Evolutionary conservation across 345 rosid genomes (phyloP).

Genomic region (Brassica cretica): DNA sequence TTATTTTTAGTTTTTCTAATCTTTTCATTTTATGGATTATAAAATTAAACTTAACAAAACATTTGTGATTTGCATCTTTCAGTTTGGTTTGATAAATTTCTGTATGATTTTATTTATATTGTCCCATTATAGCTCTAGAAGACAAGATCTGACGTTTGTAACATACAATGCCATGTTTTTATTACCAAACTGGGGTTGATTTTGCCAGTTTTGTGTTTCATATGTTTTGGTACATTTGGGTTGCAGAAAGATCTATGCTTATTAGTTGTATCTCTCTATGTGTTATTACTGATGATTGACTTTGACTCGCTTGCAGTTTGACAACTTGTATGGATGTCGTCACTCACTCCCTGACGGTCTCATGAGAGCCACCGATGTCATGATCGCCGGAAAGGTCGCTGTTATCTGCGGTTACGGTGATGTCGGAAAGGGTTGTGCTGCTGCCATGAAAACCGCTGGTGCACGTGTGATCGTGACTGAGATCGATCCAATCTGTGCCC

Average conservation of each 20-base stretch:
- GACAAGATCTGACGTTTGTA: not conserved
- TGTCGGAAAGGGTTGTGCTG: constrained; percentile 77
- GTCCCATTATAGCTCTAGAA: not conserved
- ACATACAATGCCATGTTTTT: not conserved
- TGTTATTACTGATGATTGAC: no score
- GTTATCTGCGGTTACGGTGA: constrained; percentile 77
- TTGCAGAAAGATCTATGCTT: no score
- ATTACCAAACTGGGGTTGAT: not conserved
- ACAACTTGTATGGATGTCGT: constrained; percentile 84
- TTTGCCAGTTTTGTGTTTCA: not conserved
- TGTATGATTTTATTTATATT: no score
- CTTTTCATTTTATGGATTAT: no score
- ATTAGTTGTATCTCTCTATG: no score
- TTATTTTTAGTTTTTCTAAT: no score
- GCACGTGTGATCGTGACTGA: constrained; percentile 74
- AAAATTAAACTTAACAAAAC: no score
- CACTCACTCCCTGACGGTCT: constrained; percentile 98
- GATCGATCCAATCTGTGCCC: constrained; percentile 75
- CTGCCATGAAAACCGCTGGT: constrained; percentile 65
- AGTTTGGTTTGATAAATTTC: no score
- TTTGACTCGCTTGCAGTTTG: constrained; percentile 48
- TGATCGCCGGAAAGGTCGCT: constrained; percentile 90
- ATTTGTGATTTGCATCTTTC: no score
- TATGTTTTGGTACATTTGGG: no score
- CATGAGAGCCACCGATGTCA: constrained; percentile 98